Percentiles rank a stretch among this genome's conserved stretches.
Conservation (phyloP, 305 asterid species). For the Fraxinus greggii region DNA sequence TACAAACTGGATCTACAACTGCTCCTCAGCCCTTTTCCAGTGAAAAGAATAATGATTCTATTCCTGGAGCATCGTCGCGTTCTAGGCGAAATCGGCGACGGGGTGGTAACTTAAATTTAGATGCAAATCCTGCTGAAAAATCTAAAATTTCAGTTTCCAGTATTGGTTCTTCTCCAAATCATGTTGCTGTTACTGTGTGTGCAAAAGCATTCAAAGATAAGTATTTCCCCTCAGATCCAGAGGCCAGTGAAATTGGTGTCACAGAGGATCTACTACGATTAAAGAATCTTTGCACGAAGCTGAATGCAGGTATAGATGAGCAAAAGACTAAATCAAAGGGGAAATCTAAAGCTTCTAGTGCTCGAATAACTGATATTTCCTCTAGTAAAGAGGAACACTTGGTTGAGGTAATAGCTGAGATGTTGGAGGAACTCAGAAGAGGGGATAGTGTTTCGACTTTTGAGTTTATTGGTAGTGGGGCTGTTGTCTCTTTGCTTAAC, state of each 20-base stretch:
- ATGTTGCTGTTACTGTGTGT: constrained; percentile 68
- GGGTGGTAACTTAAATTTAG: constrained; percentile 53
- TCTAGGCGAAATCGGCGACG: constrained; percentile 84
- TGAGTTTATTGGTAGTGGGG: constrained; percentile 98
- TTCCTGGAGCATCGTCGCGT: constrained; percentile 66
- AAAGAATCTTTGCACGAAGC: constrained; percentile 79
- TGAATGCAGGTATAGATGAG: constrained; percentile 60
- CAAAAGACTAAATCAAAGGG: constrained; percentile 72
- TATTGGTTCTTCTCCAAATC: constrained; percentile 52
- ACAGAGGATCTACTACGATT: constrained; percentile 84
- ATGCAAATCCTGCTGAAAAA: constrained; percentile 57
- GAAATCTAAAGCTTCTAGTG: constrained; percentile 67
- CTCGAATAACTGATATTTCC: constrained; percentile 51
- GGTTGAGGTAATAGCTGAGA: constrained; percentile 67
- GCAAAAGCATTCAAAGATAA: constrained; percentile 92
- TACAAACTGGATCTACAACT: constrained; percentile 48
- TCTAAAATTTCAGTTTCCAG: constrained; percentile 44
- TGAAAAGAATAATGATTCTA: constrained; percentile 80
- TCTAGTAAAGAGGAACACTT: constrained; percentile 64
- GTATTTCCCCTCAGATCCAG: constrained; percentile 73
- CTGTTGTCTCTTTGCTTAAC: constrained; percentile 74
- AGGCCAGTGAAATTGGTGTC: constrained; percentile 61
- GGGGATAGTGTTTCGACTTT: constrained; percentile 96
- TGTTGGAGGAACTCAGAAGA: constrained; percentile 82
- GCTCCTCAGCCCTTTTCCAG: constrained; percentile 47